Conservation (phyloP, 2,329 filamentous ascomycete species). For the Pseudodiploospora longispora region DNA sequence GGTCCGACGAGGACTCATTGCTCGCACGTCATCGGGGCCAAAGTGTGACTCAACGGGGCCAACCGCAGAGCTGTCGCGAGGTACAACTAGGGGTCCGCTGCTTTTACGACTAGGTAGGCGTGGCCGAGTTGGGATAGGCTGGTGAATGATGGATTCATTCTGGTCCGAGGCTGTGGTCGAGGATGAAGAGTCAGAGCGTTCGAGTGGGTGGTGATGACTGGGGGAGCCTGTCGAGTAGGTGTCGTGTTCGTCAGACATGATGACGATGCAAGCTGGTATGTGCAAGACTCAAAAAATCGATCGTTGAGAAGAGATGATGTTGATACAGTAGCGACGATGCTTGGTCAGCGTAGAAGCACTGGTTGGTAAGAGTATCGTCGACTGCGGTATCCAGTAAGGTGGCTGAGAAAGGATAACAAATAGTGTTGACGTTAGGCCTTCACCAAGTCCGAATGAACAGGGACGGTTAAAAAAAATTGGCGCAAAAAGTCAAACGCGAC, state of each 20-base stretch:
- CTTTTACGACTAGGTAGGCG: slow-evolving; percentile 66
- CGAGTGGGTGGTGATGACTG: slow-evolving; percentile 24
- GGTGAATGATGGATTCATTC: slow-evolving; percentile 35
- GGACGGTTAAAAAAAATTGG: too few relatives aligned
- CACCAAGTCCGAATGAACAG: too few relatives aligned
- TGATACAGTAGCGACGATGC: too few relatives aligned
- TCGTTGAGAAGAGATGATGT: too few relatives aligned
- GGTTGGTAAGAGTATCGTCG: too few relatives aligned
- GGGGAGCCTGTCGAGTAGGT: slow-evolving; percentile 14
- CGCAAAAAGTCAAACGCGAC: too few relatives aligned
- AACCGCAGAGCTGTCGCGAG: slow-evolving; percentile 65
- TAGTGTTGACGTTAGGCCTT: too few relatives aligned
- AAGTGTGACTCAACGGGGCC: slow-evolving; percentile 67
- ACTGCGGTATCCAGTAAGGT: too few relatives aligned
- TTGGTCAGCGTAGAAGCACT: too few relatives aligned
- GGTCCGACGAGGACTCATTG: slow-evolving; percentile 89
- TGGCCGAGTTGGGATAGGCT: slow-evolving; percentile 51
- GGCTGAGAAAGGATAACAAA: too few relatives aligned
- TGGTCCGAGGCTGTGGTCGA: slow-evolving; percentile 27
- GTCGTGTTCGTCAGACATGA: slow-evolving; percentile 17
- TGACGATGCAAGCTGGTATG: background rate
- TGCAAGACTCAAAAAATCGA: too few relatives aligned
- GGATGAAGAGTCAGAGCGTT: slow-evolving; percentile 29
- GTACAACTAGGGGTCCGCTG: slow-evolving; percentile 75
- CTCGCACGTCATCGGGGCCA: slow-evolving; percentile 79